A percentile compares a stretch with the other conserved stretches of the same genome.
Evolutionary conservation across 2,329 filamentous ascomycete genomes (phyloP).

Genomic region (Aphanocladium album): DNA sequence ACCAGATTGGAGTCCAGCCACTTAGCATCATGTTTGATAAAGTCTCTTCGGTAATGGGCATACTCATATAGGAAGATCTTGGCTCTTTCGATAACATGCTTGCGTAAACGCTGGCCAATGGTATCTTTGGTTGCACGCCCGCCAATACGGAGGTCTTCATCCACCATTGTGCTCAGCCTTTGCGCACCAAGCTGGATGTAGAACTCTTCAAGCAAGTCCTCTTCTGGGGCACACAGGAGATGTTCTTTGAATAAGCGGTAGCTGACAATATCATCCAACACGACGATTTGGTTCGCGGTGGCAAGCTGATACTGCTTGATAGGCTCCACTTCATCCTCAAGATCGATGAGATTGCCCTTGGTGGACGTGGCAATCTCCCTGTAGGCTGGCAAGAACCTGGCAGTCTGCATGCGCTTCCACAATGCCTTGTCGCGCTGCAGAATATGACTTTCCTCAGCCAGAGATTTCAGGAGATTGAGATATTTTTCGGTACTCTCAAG

Average conservation of each 20-base stretch:
- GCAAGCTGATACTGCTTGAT: constrained; percentile 77
- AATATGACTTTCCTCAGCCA: constrained; percentile 65
- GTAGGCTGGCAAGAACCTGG: constrained; percentile 78
- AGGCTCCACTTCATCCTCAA: constrained; percentile 58
- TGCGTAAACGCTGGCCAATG: constrained; percentile 64
- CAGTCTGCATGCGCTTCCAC: constrained; percentile 67
- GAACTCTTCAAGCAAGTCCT: constrained; percentile 79
- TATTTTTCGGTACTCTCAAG: constrained; percentile 84
- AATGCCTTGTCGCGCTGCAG: constrained; percentile 77
- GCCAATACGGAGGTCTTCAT: constrained; percentile 72
- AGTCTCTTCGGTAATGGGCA: constrained; percentile 63
- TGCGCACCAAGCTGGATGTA: constrained; percentile 77
- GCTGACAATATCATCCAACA: constrained; percentile 83
- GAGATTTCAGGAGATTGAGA: constrained; percentile 69
- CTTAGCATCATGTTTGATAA: constrained; percentile 78
- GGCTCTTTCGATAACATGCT: constrained; percentile 79
- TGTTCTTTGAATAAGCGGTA: constrained; percentile 83
- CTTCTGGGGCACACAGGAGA: constrained; percentile 82
- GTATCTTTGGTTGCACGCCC: constrained; percentile 60
- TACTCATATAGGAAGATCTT: constrained; percentile 84
- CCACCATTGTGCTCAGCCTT: constrained; percentile 69
- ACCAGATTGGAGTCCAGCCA: constrained; percentile 85
- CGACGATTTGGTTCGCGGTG: constrained; percentile 64
- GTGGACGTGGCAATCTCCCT: constrained; percentile 56
- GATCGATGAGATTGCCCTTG: constrained; percentile 43